Evolutionary conservation across 2,329 filamentous ascomycete genomes (phyloP), one percentile per base, ranked within the genome.

Genomic region (Tricladium varicosporioides): DNA sequence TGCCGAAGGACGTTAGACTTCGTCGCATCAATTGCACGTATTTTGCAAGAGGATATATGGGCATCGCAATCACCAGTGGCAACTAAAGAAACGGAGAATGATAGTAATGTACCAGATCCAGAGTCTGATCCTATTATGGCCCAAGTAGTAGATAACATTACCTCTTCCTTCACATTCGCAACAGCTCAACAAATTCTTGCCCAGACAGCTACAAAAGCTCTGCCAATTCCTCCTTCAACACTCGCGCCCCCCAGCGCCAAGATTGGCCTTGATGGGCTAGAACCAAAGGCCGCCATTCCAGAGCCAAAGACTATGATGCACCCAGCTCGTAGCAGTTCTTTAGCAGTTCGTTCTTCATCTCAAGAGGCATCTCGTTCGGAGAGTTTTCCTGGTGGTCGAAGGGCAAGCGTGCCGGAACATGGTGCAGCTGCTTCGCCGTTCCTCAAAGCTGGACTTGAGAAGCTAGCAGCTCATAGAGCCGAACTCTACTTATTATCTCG

Each of bases 1-100:
- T 96, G 92, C 69, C 85, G 86, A 59, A 83, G 92, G 57, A 87
- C 91, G 1, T 80, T 94, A 9, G 87, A 90, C 60, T 97, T 97
- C 65, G 88, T 97, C 40, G 88, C 90, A 1, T 83, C 87, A 42
- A 86, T 91, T 40, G 89, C 91, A 2, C 84, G 89, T 53, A 84
- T 92, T 18, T 85, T 97, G 75, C 84, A 92, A 52, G 81, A 84
- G 54, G 94, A 97, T 68, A 77, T 97, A 2, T 74, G 84, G 48
- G 78, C 81, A n/a, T 85, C 87, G 36, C 76, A 87, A 54, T 22
- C 51, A 33, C 45, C 59, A 19, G 45, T 48, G 19, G 22, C 56
- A 48, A 46, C 56, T 16, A 54, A 32, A 13, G 47, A 55, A 22
- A 27, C 22, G 1, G 67, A 63, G 62, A 72, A 65, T 66, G 76